phyloP scores from a whole-genome alignment of 2,329 filamentous ascomycete species.

The Claviceps capensis region DNA sequence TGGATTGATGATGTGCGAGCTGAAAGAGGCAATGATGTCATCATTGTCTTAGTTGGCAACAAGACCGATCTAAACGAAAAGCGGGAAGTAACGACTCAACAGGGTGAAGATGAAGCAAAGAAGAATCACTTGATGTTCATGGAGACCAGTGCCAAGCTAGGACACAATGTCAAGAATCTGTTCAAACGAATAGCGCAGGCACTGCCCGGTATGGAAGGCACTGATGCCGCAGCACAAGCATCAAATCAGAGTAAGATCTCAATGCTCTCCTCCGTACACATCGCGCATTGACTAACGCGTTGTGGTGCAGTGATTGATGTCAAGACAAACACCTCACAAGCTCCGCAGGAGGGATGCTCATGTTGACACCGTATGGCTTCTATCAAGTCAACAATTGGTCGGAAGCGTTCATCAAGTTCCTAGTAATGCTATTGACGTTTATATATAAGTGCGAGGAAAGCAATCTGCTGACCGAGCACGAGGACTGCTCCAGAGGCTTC shows the following conservation, averaged over 20 bases:
- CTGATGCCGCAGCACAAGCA: slow-evolving; percentile 61
- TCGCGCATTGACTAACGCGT: slow-evolving; percentile 10
- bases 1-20: slow-evolving; percentile 98
- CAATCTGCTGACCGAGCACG: neutral
- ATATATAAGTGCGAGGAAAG: neutral
- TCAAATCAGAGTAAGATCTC: slow-evolving; percentile 58
- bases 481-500: neutral
- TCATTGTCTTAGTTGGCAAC: slow-evolving; percentile 96
- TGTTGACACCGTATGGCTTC: slow-evolving; percentile 16
- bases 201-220: slow-evolving; percentile 91
- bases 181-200: slow-evolving; percentile 98
- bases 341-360: slow-evolving; percentile 58
- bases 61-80: slow-evolving; percentile 99
- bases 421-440: neutral
- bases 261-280: neutral
- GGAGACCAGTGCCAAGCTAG: slow-evolving; percentile 94
- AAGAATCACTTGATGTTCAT: slow-evolving; percentile 98
- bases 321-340: slow-evolving; percentile 61
- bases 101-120: slow-evolving; percentile 96
- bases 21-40: slow-evolving; percentile 95
- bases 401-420: neutral
- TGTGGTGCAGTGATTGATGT: slow-evolving; percentile 71
- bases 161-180: slow-evolving; percentile 93
- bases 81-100: slow-evolving; percentile 87
- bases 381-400: neutral